A percentile compares a stretch with the other conserved stretches of the same genome.
Conservation (phyloP, 2,329 filamentous ascomycete genomes). For the Fusarium marasasianum region DNA sequence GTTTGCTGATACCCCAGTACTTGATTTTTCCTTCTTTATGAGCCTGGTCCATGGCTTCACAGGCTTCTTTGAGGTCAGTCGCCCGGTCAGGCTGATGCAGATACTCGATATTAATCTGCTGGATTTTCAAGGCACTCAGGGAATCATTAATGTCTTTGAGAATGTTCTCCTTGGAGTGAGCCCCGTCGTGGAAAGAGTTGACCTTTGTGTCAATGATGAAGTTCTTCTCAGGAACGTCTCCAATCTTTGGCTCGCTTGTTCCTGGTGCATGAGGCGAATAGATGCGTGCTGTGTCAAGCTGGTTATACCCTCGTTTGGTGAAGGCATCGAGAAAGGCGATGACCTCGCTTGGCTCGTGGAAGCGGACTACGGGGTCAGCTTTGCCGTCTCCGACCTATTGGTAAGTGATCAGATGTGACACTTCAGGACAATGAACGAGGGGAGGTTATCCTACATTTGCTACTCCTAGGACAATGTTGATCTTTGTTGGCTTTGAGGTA, state of each 20-base stretch:
- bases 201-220: neutral
- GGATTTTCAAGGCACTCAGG: neutral
- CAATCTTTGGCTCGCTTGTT: neutral
- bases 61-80: neutral
- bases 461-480: neutral
- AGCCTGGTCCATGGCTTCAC: neutral
- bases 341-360: neutral
- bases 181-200: neutral
- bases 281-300: neutral
- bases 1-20: neutral
- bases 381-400: neutral
- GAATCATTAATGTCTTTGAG: neutral
- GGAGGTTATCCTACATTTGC: neutral
- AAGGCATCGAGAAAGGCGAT: neutral
- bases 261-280: neutral
- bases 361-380: neutral
- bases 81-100: neutral
- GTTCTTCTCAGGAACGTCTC: neutral
- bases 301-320: neutral
- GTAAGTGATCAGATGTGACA: neutral
- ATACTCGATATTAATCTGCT: neutral
- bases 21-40: neutral
- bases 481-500: neutral
- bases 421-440: rapidly evolving
- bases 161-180: neutral